Evolutionary conservation across 345 rosid species (phyloP).

Genomic region (Salix brachista): DNA sequence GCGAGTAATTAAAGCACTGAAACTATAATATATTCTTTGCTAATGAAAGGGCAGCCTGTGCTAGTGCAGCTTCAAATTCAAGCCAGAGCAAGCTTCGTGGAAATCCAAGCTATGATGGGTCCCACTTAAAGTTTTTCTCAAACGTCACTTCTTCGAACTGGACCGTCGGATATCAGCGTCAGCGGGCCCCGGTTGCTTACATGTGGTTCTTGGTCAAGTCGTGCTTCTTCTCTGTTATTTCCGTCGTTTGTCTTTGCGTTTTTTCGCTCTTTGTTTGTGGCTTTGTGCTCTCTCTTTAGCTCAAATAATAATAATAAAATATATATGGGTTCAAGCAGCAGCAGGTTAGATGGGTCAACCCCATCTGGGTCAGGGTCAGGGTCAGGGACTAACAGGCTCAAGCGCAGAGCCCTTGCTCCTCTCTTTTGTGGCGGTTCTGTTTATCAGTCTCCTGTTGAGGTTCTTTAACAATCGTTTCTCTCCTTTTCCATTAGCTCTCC

Average conservation of each 20-base stretch:
- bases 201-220: not conserved
- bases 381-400: not conserved
- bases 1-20: no score
- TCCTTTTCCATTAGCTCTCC: not conserved
- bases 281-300: not conserved
- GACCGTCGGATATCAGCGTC: not conserved
- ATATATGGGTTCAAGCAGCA: slow-evolving; percentile 15
- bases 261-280: not conserved
- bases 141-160: not conserved
- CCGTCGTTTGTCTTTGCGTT: not conserved
- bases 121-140: not conserved
- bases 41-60: no score
- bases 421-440: slow-evolving; percentile 8
- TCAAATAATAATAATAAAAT: not conserved
- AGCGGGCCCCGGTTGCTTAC: not conserved
- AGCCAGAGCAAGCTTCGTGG: not conserved
- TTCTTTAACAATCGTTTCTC: not conserved
- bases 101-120: not conserved
- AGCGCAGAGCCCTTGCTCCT: not conserved
- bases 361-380: not conserved
- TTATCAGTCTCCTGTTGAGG: slow-evolving; percentile 4
- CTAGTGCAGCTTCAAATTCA: not conserved
- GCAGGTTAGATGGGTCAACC: slow-evolving; percentile 2
- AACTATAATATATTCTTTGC: no score
- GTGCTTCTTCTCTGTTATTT: not conserved